phyloP scores from a whole-genome alignment of 75 land plant species.

The Isoetes taiwanensis region DNA sequence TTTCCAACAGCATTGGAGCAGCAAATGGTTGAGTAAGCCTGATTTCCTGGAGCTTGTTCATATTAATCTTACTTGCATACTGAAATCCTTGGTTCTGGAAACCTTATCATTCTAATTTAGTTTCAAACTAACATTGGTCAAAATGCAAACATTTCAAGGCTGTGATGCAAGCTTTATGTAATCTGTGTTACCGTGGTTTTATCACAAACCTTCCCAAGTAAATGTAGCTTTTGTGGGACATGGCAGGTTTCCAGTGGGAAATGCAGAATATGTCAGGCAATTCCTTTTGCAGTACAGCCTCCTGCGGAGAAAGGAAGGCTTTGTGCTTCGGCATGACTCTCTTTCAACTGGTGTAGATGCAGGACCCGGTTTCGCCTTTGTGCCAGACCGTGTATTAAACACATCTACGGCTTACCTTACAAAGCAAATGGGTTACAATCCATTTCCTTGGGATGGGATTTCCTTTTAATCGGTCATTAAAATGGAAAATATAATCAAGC shows the following conservation, averaged over 20 bases:
- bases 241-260: constrained; percentile 48
- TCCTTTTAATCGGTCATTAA: no score
- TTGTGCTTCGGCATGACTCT: constrained; percentile 39
- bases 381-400: constrained; percentile 19
- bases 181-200: not conserved
- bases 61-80: not conserved
- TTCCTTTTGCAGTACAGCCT: constrained; percentile 44
- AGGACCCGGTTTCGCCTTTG: constrained; percentile 13
- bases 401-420: constrained; percentile 5
- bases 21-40: constrained; percentile 49
- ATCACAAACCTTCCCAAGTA: not conserved
- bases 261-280: constrained; percentile 52
- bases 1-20: constrained; percentile 33
- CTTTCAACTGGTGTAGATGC: constrained; percentile 18
- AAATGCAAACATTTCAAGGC: not conserved
- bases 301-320: constrained; percentile 40
- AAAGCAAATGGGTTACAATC: constrained; percentile 21
- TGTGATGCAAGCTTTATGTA: not conserved
- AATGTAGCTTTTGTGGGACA: not conserved
- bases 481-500: no score
- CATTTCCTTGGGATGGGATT: no score
- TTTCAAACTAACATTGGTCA: not conserved
- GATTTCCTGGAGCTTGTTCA: not conserved
- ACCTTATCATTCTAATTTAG: not conserved
- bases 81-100: not conserved